Evolutionary conservation across 1,284 basidiomycete species (phyloP).

Genomic region (Microstroma glucosiphilum): DNA sequence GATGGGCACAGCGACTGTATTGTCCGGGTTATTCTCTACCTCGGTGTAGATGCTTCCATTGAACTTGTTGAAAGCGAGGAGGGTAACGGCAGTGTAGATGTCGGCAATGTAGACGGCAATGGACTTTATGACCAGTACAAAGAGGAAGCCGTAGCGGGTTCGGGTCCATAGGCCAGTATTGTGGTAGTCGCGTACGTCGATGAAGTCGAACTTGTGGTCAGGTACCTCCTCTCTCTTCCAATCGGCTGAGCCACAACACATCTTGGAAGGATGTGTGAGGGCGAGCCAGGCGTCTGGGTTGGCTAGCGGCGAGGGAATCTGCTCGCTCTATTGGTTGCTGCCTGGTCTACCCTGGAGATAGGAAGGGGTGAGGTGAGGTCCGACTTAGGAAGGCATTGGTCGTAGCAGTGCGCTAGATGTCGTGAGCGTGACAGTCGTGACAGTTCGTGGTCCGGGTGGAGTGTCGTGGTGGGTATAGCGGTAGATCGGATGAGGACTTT

Average conservation of each 20-base stretch:
- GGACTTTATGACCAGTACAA: slow-evolving; percentile 84
- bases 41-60: slow-evolving; percentile 78
- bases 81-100: slow-evolving; percentile 93
- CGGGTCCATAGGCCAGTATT: slow-evolving; percentile 79
- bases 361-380: too few relatives aligned
- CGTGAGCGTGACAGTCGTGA: too few relatives aligned
- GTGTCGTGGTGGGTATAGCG: too few relatives aligned
- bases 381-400: too few relatives aligned
- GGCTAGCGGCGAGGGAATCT: too few relatives aligned
- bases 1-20: slow-evolving; percentile 83
- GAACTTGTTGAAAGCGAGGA: slow-evolving; percentile 88
- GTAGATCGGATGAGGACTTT: too few relatives aligned
- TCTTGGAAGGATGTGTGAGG: not conserved
- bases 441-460: too few relatives aligned
- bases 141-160: slow-evolving; percentile 78
- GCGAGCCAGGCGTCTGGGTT: not conserved
- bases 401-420: too few relatives aligned
- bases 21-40: slow-evolving; percentile 58
- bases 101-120: slow-evolving; percentile 93
- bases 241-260: slow-evolving; percentile 30
- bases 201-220: slow-evolving; percentile 99
- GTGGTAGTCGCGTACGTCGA: slow-evolving; percentile 85
- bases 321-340: too few relatives aligned
- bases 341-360: too few relatives aligned
- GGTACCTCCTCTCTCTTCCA: slow-evolving; percentile 97